Conservation (phyloP, 495 filamentous ascomycete species). For the Gamarada debralockiae region DNA sequence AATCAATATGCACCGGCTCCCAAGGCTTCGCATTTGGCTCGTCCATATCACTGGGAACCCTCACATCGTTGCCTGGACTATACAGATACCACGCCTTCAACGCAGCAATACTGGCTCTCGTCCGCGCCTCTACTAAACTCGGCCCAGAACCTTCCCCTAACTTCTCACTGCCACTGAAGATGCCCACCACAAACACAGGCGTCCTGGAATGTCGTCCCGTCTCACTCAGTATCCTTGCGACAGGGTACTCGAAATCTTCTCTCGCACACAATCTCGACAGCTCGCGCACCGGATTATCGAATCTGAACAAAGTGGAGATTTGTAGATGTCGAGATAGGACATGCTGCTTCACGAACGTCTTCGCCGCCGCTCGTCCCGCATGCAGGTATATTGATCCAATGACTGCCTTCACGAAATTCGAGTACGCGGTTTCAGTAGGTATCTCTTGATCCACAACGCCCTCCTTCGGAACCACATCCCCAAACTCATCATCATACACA, state of each 20-base stretch:
- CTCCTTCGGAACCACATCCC: slow-evolving; percentile 39
- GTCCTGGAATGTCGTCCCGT: slow-evolving; percentile 77
- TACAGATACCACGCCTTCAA: slow-evolving; percentile 97
- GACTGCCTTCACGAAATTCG: slow-evolving; percentile 73
- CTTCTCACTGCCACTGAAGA: slow-evolving; percentile 84
- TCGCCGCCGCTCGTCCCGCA: slow-evolving; percentile 61
- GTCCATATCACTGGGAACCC: slow-evolving; percentile 81
- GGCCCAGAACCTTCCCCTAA: slow-evolving; percentile 80
- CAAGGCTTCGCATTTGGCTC: slow-evolving; percentile 49
- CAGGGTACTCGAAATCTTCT: slow-evolving; percentile 83
- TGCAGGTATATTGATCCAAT: slow-evolving; percentile 84
- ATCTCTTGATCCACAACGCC: slow-evolving; percentile 19
- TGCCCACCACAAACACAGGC: slow-evolving; percentile 92
- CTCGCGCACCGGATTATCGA: slow-evolving; percentile 77
- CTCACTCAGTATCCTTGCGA: slow-evolving; percentile 82
- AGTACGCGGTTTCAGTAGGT: slow-evolving; percentile 42
- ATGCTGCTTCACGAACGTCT: slow-evolving; percentile 78
- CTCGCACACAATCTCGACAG: slow-evolving; percentile 73
- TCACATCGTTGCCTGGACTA: slow-evolving; percentile 60
- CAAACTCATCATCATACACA: slow-evolving; percentile 77
- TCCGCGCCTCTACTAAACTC: slow-evolving; percentile 71
- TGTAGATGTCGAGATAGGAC: slow-evolving; percentile 77
- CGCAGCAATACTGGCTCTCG: slow-evolving; percentile 73
- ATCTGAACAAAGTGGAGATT: slow-evolving; percentile 71
- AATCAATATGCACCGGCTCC: slow-evolving; percentile 82